Percentiles rank a stretch among this genome's conserved stretches.
Conservation (phyloP, 192 early-diverging fungal genomes). For the Diversispora epigaea region DNA sequence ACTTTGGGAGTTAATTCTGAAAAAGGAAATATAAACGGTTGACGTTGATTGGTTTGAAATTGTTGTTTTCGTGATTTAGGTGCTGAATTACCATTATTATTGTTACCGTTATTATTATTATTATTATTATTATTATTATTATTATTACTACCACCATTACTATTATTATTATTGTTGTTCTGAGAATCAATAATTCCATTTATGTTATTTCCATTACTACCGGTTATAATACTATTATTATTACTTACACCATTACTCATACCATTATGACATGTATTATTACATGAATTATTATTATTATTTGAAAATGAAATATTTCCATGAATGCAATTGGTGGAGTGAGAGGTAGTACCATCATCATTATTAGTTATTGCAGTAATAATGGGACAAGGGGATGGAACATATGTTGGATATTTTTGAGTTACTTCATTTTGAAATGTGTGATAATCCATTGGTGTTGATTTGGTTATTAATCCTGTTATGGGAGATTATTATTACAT, state of each 20-base stretch:
- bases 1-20: slow-evolving; percentile 40
- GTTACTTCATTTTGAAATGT: slow-evolving; percentile 56
- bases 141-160: not conserved
- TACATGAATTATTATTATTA: no score
- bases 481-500: not conserved
- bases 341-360: no score
- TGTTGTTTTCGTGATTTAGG: slow-evolving; percentile 32
- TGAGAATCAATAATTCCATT: no score
- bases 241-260: not conserved
- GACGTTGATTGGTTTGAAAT: slow-evolving; percentile 36
- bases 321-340: not conserved
- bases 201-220: no score
- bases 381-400: slow-evolving; percentile 37
- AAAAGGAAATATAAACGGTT: slow-evolving; percentile 53
- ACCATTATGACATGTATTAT: no score
- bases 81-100: slow-evolving; percentile 6
- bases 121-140: no score
- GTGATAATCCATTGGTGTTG: slow-evolving; percentile 63
- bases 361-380: slow-evolving; percentile 28
- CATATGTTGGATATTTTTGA: slow-evolving; percentile 64
- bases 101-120: not conserved
- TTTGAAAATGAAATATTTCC: slow-evolving; percentile 21
- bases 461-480: slow-evolving; percentile 46
- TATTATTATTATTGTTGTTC: not conserved
- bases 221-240: not conserved